Evolutionary conservation across 371 early-diverging fungal genomes (phyloP).

Genomic region (Nematocida sp.): DNA sequence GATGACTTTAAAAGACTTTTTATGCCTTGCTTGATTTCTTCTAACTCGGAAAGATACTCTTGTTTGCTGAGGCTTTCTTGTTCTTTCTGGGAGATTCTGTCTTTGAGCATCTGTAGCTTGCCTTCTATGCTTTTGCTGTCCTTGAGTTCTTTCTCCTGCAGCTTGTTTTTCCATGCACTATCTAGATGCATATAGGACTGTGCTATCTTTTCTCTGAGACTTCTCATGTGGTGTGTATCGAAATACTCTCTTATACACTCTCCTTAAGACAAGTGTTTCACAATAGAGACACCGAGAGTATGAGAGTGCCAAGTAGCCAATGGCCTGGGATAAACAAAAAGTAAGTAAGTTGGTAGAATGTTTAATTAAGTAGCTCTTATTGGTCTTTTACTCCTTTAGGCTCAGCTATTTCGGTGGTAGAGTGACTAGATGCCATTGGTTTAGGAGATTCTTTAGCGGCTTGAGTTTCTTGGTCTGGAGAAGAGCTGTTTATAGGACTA

Average conservation of each 20-base stretch:
- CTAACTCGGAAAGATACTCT: neutral
- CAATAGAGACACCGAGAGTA: no score
- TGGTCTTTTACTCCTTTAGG: no score
- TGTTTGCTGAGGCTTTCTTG: neutral
- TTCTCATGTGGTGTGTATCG: constrained; percentile 19
- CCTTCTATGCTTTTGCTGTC: neutral
- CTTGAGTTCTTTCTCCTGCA: neutral
- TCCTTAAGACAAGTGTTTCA: neutral
- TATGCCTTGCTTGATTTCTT: neutral
- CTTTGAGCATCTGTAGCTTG: neutral
- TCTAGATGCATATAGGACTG: constrained; percentile 36
- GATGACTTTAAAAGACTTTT: neutral
- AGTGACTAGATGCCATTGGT: no score
- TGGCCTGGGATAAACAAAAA: no score
- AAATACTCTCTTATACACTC: neutral
- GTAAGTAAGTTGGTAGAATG: no score
- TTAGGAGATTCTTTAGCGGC: no score
- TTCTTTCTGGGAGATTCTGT: no score
- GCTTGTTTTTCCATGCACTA: neutral
- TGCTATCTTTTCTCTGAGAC: constrained; percentile 25
- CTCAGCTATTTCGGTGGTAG: no score
- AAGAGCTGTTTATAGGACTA: neutral
- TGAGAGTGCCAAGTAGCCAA: no score
- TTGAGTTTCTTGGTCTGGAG: neutral
- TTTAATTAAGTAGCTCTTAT: no score